These are phyloP conservation scores for Arthrobotrys entomopaga DNA, from an alignment of 2,329 filamentous ascomycete genomes.

Conservation along the genomic window DNA sequence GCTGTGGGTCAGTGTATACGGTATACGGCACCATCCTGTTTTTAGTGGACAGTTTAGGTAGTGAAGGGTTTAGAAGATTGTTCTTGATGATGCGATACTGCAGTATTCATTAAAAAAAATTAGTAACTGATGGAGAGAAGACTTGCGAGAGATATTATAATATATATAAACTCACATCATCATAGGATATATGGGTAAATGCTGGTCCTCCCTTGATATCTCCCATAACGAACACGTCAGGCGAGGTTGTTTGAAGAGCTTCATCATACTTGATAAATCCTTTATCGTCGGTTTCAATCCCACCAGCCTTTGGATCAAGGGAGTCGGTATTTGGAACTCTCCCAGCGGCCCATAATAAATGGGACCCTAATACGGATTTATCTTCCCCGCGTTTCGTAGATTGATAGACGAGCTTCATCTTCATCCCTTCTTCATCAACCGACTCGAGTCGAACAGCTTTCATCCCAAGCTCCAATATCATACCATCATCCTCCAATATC, in stretches of 20 bases:
- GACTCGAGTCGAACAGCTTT: constrained; percentile 25
- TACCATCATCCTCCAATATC: constrained; percentile 65
- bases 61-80: constrained; percentile 62
- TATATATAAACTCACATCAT: constrained; percentile 62
- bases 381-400: constrained; percentile 46
- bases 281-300: constrained; percentile 62
- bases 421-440: constrained; percentile 20
- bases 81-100: constrained; percentile 65
- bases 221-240: constrained; percentile 66
- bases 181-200: constrained; percentile 70
- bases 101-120: too few species aligned
- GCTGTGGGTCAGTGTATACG: constrained; percentile 68
- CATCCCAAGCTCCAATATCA: constrained; percentile 28
- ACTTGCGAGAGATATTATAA: too few species aligned
- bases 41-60: constrained; percentile 58
- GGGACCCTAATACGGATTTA: constrained; percentile 62
- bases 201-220: constrained; percentile 68
- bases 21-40: constrained; percentile 65
- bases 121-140: too few species aligned
- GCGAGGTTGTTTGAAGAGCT: constrained; percentile 64
- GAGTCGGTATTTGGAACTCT: constrained; percentile 66
- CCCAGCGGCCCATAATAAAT: constrained; percentile 67
- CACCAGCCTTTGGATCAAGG: constrained; percentile 63
- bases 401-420: constrained; percentile 26
- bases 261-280: constrained; percentile 65